phyloP scores from a whole-genome alignment of 2,329 filamentous ascomycete species.

The Clarireedia homoeocarpa region DNA sequence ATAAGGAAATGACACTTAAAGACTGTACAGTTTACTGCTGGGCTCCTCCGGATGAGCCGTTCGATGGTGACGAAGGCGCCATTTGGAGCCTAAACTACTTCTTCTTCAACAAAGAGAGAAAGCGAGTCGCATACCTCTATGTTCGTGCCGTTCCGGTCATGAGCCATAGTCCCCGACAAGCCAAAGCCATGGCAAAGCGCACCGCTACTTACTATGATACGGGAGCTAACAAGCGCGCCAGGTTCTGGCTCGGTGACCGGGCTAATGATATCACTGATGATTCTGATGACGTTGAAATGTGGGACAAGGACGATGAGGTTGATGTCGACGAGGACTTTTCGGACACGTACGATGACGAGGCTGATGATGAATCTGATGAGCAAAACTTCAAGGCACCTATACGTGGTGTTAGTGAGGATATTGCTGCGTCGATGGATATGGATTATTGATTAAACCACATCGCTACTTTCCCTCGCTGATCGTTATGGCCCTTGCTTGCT shows the following conservation, averaged over 20 bases:
- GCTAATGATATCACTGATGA: constrained; percentile 36
- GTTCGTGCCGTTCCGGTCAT: constrained; percentile 79
- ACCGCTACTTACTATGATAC: constrained; percentile 30
- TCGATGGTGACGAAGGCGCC: constrained; percentile 83
- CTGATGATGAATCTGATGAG: constrained; percentile 29
- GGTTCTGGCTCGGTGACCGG: constrained; percentile 77
- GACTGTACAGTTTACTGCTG: constrained; percentile 89
- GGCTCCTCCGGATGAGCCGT: constrained; percentile 80
- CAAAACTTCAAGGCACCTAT: constrained; percentile 39
- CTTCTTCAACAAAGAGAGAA: constrained; percentile 89
- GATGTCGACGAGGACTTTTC: constrained; percentile 38
- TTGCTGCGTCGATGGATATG: constrained; percentile 56
- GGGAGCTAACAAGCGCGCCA: constrained; percentile 70
- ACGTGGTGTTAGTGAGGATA: constrained; percentile 54
- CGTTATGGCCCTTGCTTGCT: not conserved
- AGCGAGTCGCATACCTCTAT: constrained; percentile 91
- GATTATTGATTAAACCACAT: constrained; percentile 27
- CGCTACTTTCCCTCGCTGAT: constrained; percentile 1
- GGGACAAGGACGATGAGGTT: constrained; percentile 38
- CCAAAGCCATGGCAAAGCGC: constrained; percentile 28
- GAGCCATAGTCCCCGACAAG: constrained; percentile 49
- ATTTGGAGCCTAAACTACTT: constrained; percentile 97
- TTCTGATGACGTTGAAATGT: constrained; percentile 33
- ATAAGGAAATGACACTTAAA: constrained; percentile 88
- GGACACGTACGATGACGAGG: constrained; percentile 29